Evolutionary conservation across 345 rosid species (phyloP).

Genomic region (Turnera subulata): DNA sequence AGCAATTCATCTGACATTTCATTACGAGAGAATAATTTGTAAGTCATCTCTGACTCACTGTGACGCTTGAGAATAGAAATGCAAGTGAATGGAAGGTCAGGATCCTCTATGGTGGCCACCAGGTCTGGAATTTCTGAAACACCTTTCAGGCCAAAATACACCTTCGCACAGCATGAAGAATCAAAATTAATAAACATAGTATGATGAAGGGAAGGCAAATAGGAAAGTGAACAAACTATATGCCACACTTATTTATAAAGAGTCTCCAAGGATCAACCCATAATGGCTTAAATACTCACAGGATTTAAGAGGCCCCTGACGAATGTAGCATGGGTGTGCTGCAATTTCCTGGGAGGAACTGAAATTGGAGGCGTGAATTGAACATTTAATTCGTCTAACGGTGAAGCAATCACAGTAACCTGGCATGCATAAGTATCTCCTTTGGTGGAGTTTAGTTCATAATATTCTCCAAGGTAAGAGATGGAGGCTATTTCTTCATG

Average conservation of each 20-base stretch:
- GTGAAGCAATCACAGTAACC: constrained; percentile 69
- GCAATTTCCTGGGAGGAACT: constrained; percentile 69
- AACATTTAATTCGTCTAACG: constrained; percentile 71
- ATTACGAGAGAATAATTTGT: constrained; percentile 75
- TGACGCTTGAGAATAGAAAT: constrained; percentile 68
- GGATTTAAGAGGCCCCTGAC: constrained; percentile 86
- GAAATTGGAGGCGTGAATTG: constrained; percentile 59
- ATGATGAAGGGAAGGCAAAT: neutral
- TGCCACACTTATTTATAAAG: too few relatives aligned
- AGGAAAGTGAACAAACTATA: too few relatives aligned
- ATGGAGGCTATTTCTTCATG: constrained; percentile 65
- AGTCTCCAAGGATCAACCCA: too few relatives aligned
- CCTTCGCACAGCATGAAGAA: constrained; percentile 41
- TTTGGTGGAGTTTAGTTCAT: constrained; percentile 72
- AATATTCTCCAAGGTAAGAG: constrained; percentile 50
- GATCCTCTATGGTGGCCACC: constrained; percentile 81
- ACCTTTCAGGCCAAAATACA: constrained; percentile 59
- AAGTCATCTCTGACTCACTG: constrained; percentile 46
- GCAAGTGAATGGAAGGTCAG: constrained; percentile 71
- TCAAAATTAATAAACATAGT: constrained; percentile 8
- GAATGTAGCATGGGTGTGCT: constrained; percentile 91
- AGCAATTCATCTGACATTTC: constrained; percentile 59
- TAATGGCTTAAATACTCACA: constrained; percentile 34
- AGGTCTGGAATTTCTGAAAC: constrained; percentile 64
- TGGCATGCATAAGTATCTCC: constrained; percentile 65